A percentile compares a stretch with the other conserved stretches of the same genome.
phyloP scores from a whole-genome alignment of 768 basidiomycete species.

The Gymnopilus junonius region DNA sequence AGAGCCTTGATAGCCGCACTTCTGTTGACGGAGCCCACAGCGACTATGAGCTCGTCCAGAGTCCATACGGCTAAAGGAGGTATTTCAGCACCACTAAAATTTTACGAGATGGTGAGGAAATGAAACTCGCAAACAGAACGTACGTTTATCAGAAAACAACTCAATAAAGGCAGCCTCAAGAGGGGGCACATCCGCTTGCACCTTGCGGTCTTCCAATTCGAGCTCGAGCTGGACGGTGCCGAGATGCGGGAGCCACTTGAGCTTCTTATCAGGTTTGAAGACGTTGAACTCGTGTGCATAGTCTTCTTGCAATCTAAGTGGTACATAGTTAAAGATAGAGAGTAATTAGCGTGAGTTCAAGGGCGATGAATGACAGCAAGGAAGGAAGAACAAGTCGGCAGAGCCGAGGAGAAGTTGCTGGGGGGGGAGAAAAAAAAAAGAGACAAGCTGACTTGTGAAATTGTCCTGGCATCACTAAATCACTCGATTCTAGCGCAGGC shows the following conservation, averaged over 20 bases:
- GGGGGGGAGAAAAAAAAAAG: not conserved
- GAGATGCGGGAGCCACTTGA: constrained; percentile 89
- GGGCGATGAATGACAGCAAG: not conserved
- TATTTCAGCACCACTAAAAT: no score
- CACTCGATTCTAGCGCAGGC: constrained; percentile 80
- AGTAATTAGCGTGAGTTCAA: no score
- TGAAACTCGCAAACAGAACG: not conserved
- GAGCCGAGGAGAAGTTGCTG: no score
- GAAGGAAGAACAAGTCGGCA: no score
- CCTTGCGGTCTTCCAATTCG: constrained; percentile 78
- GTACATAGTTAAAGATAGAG: no score
- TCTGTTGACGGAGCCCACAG: constrained; percentile 69
- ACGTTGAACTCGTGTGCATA: constrained; percentile 78
- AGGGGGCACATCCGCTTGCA: constrained; percentile 80
- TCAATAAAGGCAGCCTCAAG: constrained; percentile 93
- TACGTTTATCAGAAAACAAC: constrained; percentile 76
- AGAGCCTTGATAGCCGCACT: constrained; percentile 73
- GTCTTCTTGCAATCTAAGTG: constrained; percentile 70
- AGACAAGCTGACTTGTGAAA: constrained; percentile 66
- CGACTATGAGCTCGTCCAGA: constrained; percentile 65
- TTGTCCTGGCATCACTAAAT: constrained; percentile 83
- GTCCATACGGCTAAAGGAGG: constrained; percentile 66
- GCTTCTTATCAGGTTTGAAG: constrained; percentile 92
- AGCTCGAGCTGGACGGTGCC: constrained; percentile 84
- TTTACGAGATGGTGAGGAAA: no score